These are phyloP conservation scores for Mycena alexandri DNA, from an alignment of 768 basidiomycete genomes.

Conservation along the genomic window DNA sequence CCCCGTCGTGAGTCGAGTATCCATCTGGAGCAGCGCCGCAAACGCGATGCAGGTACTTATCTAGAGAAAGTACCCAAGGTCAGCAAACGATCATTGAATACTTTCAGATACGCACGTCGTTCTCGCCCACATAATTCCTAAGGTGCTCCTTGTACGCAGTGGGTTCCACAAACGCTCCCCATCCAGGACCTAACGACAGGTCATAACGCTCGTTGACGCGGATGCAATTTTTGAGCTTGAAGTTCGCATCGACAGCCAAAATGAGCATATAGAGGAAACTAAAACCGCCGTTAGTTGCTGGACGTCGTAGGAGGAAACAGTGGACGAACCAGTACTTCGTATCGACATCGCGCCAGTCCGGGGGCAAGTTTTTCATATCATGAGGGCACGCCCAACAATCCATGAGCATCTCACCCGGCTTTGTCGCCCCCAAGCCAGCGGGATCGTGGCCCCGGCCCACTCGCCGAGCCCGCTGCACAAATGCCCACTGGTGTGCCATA, in stretches of 20 bases:
- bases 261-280: slow-evolving; percentile 5
- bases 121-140: background rate
- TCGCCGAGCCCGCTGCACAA: background rate
- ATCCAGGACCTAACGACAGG: slow-evolving; percentile 31
- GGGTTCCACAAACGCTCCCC: background rate
- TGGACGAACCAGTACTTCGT: background rate
- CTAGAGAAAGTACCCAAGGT: background rate
- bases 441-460: background rate
- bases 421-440: background rate
- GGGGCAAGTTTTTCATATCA: slow-evolving; percentile 28
- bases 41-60: background rate
- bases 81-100: too few relatives aligned
- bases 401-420: slow-evolving; percentile 26
- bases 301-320: background rate
- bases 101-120: background rate
- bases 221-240: slow-evolving; percentile 18
- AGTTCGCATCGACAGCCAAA: slow-evolving; percentile 25
- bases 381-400: background rate
- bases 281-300: background rate
- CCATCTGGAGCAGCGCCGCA: too few relatives aligned
- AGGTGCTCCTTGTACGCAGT: slow-evolving; percentile 19
- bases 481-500: slow-evolving; percentile 4
- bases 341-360: slow-evolving; percentile 11
- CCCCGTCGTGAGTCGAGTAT: too few relatives aligned
- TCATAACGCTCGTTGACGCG: slow-evolving; percentile 31